phyloP scores from a whole-genome alignment of 2,329 filamentous ascomycete species.

The Atkinsonella texensis region DNA sequence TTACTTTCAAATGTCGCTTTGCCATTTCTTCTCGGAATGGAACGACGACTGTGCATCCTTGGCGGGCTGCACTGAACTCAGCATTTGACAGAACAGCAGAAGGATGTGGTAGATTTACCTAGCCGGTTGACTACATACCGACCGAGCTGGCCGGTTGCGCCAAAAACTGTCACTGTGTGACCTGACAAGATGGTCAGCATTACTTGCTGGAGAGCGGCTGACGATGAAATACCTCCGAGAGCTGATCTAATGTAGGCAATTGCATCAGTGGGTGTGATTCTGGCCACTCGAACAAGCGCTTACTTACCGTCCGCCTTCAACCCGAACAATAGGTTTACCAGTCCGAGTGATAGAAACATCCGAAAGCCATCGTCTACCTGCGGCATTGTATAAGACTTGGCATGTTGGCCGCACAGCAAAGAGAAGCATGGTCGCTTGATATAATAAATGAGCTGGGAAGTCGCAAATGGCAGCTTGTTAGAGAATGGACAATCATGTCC shows the following conservation, averaged over 20 bases:
- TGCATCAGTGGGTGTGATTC: constrained; percentile 13
- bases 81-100: not conserved
- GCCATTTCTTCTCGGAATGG: constrained; percentile 96
- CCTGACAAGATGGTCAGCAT: constrained; percentile 39
- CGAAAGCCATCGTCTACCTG: constrained; percentile 47
- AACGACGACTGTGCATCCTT: constrained; percentile 88
- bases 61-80: constrained; percentile 47
- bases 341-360: constrained; percentile 92
- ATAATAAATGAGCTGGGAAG: constrained; percentile 4
- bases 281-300: not conserved
- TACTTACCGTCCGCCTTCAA: constrained; percentile 76
- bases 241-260: constrained; percentile 51
- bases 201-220: constrained; percentile 2
- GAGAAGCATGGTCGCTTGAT: constrained; percentile 45
- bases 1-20: constrained; percentile 90
- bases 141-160: constrained; percentile 88
- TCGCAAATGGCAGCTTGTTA: not conserved
- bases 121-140: constrained; percentile 96
- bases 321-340: constrained; percentile 85
- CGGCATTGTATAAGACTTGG: constrained; percentile 32
- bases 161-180: constrained; percentile 94
- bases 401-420: constrained; percentile 42
- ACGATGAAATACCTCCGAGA: constrained; percentile 57
- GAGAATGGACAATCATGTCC: not conserved
- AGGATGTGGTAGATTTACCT: constrained; percentile 33